phyloP scores from a whole-genome alignment of 2,329 filamentous ascomycete genomes.

The Phoma sp. region DNA sequence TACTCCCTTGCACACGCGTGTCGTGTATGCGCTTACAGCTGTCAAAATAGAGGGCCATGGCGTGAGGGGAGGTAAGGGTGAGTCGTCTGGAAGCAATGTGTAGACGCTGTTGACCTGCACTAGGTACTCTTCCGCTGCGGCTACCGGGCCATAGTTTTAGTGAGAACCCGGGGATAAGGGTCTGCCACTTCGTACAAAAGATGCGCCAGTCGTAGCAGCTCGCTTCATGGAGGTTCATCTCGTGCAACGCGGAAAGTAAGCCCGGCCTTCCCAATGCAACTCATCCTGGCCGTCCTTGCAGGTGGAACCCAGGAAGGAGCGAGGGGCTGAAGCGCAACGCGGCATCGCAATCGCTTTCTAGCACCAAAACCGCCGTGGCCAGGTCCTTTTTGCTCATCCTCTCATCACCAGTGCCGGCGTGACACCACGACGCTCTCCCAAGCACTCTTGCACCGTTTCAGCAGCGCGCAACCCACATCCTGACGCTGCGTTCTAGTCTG shows the following conservation, averaged over 20 bases:
- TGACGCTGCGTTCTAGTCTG: slow-evolving; percentile 16
- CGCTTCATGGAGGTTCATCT: slow-evolving; percentile 18
- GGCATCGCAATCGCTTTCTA: slow-evolving; percentile 1
- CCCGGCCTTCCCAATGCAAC: slow-evolving; percentile 7
- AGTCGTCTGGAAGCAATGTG: not conserved
- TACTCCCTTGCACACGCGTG: slow-evolving; percentile 7
- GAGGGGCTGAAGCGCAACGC: slow-evolving; percentile 2
- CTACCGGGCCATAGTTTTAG: slow-evolving; percentile 8
- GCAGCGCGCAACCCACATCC: slow-evolving; percentile 7
- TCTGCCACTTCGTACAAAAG: slow-evolving; percentile 10
- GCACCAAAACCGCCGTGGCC: not conserved
- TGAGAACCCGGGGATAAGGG: slow-evolving; percentile 12
- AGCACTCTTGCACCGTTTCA: slow-evolving; percentile 11
- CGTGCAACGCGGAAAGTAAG: slow-evolving; percentile 10
- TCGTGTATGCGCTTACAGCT: slow-evolving; percentile 9
- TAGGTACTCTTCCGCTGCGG: slow-evolving; percentile 15
- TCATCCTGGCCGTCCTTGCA: slow-evolving; percentile 18
- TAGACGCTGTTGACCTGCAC: not conserved
- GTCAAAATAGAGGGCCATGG: not conserved
- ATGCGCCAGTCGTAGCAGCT: slow-evolving; percentile 10
- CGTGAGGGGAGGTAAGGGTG: slow-evolving; percentile 6
- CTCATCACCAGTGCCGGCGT: slow-evolving; percentile 5
- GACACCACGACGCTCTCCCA: slow-evolving; percentile 7
- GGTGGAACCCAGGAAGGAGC: slow-evolving; percentile 1
- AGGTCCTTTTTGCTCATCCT: not conserved